A percentile compares a stretch with the other conserved stretches of the same genome.
phyloP scores from a whole-genome alignment of 495 filamentous ascomycete genomes.

The Penicillium nucicola region DNA sequence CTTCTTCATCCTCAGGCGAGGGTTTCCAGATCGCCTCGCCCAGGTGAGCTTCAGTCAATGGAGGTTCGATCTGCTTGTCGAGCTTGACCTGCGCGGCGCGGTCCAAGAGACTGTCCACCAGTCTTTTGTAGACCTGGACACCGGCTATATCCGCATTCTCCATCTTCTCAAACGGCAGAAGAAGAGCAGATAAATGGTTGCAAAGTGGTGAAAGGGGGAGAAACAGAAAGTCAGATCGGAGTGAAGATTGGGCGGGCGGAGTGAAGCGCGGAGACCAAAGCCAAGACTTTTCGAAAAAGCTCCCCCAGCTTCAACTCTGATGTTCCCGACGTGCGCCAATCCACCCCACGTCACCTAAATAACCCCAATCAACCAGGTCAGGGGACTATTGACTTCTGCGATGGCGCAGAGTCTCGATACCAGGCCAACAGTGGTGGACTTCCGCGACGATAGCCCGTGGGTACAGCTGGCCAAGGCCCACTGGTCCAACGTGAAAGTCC shows the following conservation, averaged over 20 bases:
- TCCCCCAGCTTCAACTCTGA: conserved; percentile 23
- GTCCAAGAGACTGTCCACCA: conserved; percentile 60
- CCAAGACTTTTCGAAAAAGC: conserved; percentile 28
- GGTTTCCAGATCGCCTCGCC: conserved; percentile 40
- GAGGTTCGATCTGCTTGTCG: conserved; percentile 68
- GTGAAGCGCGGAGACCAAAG: conserved; percentile 26
- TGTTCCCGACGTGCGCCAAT: conserved; percentile 30
- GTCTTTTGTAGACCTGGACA: conserved; percentile 51
- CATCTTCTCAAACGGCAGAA: conserved; percentile 34
- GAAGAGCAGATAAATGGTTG: background rate
- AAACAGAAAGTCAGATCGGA: background rate
- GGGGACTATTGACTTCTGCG: conserved; percentile 33
- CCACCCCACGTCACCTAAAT: conserved; percentile 26
- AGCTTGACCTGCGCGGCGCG: conserved; percentile 64
- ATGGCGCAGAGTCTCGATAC: conserved; percentile 50
- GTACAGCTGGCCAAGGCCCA: conserved; percentile 76
- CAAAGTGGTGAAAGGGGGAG: background rate
- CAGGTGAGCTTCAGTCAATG: conserved; percentile 56
- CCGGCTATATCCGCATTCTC: conserved; percentile 49
- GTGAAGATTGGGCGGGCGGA: conserved; percentile 1
- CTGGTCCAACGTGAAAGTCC: conserved; percentile 72
- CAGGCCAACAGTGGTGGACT: conserved; percentile 59
- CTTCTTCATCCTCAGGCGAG: conserved; percentile 21
- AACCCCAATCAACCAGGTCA: conserved; percentile 23
- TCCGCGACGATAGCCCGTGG: conserved; percentile 78